phyloP scores from a whole-genome alignment of 306 rosid genomes.

The Acacia crassicarpa region DNA sequence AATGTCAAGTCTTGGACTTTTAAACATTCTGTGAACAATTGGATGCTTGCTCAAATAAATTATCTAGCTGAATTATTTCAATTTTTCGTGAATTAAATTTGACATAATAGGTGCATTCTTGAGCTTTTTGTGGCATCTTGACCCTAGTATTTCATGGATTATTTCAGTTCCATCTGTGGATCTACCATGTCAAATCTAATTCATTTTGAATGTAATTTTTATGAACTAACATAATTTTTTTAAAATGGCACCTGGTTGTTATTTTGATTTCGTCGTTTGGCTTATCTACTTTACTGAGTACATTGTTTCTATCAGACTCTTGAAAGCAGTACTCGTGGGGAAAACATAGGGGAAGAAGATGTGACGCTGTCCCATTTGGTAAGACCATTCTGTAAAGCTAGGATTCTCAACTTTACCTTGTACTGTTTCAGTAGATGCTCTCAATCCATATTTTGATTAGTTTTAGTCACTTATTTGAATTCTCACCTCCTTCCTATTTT shows the following conservation, averaged over 20 bases:
- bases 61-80: background rate
- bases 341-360: conserved; percentile 70
- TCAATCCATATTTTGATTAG: background rate
- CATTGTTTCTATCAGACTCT: conserved; percentile 56
- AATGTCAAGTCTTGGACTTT: background rate
- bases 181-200: background rate
- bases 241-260: background rate
- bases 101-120: background rate
- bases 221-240: conserved; percentile 1
- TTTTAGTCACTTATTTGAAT: conserved; percentile 11
- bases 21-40: conserved; percentile 13
- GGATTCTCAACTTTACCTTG: background rate
- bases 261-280: conserved; percentile 5
- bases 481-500: conserved; percentile 27
- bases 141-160: background rate
- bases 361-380: conserved; percentile 84
- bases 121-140: conserved; percentile 13
- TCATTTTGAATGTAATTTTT: conserved; percentile 5
- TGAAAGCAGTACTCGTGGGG: conserved; percentile 81
- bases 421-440: conserved; percentile 8
- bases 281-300: conserved; percentile 11
- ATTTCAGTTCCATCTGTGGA: background rate
- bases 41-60: conserved; percentile 19
- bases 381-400: conserved; percentile 19
- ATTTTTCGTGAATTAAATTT: background rate